These are phyloP conservation scores for Jacaranda mimosifolia DNA, from an alignment of 257 asterid genomes.

Conservation along the genomic window DNA sequence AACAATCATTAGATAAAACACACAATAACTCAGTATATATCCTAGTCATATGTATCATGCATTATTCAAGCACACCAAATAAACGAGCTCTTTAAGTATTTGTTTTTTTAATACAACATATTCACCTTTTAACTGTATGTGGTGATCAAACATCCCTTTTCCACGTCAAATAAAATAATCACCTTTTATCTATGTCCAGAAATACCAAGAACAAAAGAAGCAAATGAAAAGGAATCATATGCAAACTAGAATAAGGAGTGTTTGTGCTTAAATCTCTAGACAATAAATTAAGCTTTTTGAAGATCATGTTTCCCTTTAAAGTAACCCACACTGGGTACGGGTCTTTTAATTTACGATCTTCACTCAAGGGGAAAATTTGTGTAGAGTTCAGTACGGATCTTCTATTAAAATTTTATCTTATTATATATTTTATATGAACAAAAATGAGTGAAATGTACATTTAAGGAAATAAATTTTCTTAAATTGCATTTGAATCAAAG, in stretches of 20 bases:
- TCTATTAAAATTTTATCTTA: too few relatives aligned
- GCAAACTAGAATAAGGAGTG: background rate
- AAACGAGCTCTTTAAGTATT: too few relatives aligned
- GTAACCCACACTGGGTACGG: background rate
- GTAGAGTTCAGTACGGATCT: background rate
- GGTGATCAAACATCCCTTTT: background rate
- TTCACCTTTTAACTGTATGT: background rate
- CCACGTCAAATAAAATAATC: background rate
- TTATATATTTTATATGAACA: too few relatives aligned
- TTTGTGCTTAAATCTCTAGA: slow-evolving; percentile 6
- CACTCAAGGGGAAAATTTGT: background rate
- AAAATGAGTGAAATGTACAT: too few relatives aligned
- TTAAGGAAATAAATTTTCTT: too few relatives aligned
- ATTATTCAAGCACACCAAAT: too few relatives aligned
- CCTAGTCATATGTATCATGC: too few relatives aligned
- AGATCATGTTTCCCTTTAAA: slow-evolving; percentile 18
- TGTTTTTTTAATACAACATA: too few relatives aligned
- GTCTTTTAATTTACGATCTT: background rate
- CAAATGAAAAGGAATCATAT: background rate
- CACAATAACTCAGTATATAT: too few relatives aligned
- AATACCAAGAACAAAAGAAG: background rate
- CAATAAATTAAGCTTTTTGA: slow-evolving; percentile 14
- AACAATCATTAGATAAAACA: too few relatives aligned
- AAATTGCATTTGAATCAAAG: too few relatives aligned
- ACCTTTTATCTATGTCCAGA: background rate